Base-by-base conservation (phyloP, 31 red algal genomes). In the Odonthalia washingtoniensis region DNA sequence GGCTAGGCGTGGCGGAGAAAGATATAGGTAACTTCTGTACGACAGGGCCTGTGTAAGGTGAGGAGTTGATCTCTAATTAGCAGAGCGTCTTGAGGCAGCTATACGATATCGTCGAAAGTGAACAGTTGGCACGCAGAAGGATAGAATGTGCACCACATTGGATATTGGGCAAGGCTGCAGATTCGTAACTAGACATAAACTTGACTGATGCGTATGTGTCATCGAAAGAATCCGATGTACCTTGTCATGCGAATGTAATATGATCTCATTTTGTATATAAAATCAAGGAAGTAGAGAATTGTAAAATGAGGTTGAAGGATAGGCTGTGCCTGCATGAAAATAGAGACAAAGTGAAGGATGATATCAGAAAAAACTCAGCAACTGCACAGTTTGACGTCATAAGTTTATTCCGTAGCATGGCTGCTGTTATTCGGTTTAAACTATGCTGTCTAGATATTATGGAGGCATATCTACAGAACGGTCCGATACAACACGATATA, bases 61-160 rank as follows among this genome's bases (percentile, higher is more conserved):
- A n/a, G n/a, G n/a, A n/a, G n/a, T n/a, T n/a, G n/a, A n/a, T n/a
- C n/a, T n/a, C n/a, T n/a, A n/a, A n/a, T n/a, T n/a, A n/a, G n/a
- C n/a, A n/a, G n/a, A n/a, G n/a, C n/a, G n/a, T n/a, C n/a, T n/a
- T n/a, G n/a, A n/a, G 57, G 34, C 44, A 37, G 26, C 40, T 37
- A 24, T 74, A 37, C 35, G 3, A 74, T 24, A 21, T 3, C 2
- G 45, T 35, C 35, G 70, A 40, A 24, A 35, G 35, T 74, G 70
- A 36, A 35, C 70, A 74, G 35, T 6, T 37, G 3, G 45, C 70
- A 9, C 3, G 70, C 6, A 78, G 49, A 9, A 52, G 53, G 41
- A 78, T 78, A n/a, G 75, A 78, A 21, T 46, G 40, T 32, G 75
- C 75, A 4, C 40, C 75, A 2, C 75, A 3, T 3, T 53, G 75